A percentile compares a stretch with the other conserved stretches of the same genome.
Evolutionary conservation across 768 basidiomycete genomes (phyloP).

Genomic region (Boletus reticuloceps): DNA sequence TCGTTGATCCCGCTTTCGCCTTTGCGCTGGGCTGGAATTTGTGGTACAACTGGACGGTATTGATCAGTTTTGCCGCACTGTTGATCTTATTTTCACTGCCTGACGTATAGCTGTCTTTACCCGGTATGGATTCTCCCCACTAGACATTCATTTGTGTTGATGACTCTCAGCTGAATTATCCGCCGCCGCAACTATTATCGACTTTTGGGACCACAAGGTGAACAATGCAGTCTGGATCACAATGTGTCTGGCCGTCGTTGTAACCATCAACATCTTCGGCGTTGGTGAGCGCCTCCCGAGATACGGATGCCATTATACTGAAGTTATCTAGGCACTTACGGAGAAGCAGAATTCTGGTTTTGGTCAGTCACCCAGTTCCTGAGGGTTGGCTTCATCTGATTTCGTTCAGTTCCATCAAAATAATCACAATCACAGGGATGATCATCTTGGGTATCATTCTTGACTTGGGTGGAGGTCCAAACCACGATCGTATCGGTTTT

Average conservation of each 20-base stretch:
- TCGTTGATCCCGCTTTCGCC: constrained; percentile 41
- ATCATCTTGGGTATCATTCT: constrained; percentile 43
- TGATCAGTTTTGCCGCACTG: neutral
- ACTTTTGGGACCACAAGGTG: constrained; percentile 39
- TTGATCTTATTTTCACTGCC: constrained; percentile 7
- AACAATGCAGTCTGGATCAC: constrained; percentile 50
- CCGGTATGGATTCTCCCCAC: neutral
- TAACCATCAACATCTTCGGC: constrained; percentile 40
- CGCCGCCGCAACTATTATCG: constrained; percentile 48
- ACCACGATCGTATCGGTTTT: constrained; percentile 46
- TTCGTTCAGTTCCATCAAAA: constrained; percentile 45
- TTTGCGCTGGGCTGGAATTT: constrained; percentile 40
- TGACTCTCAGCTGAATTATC: constrained; percentile 36
- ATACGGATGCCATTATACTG: neutral
- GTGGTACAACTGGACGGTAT: constrained; percentile 37
- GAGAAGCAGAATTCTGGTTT: constrained; percentile 47
- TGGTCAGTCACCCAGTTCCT: constrained; percentile 15
- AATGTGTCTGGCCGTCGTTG: constrained; percentile 46
- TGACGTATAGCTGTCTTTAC: neutral
- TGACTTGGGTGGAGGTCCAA: constrained; percentile 53
- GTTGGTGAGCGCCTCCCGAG: constrained; percentile 22
- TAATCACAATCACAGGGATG: constrained; percentile 42
- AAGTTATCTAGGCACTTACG: constrained; percentile 30
- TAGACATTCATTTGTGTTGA: neutral
- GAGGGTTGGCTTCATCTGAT: neutral